Base-by-base conservation (phyloP, 2,329 filamentous ascomycete genomes). In the Epichloe festucae region DNA sequence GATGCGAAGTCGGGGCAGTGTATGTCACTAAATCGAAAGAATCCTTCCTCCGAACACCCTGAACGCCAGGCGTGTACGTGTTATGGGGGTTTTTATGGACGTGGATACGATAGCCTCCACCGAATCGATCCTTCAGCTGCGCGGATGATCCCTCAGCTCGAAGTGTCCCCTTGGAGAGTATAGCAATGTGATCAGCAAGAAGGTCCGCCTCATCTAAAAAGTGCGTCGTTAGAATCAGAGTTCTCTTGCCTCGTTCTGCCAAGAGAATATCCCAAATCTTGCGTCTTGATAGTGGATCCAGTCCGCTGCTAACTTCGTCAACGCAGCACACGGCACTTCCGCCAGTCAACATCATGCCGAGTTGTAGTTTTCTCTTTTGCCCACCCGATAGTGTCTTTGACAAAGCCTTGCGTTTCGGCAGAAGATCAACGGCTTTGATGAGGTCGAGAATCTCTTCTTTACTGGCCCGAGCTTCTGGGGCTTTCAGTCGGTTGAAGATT, bases 261-360 rank as follows among this genome's bases (percentile, higher is more conserved):
- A 95, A 73, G 21, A 96, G 73, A 54, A 96, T 96, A 58, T 95
- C 89, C 90, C 90, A 96, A 23, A 96, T 87, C 69, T 95, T 95
- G 31, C 89, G 74, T 51, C 91, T 77, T 19, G 86, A 90, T 1
- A 96, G 71, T 0, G 91, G 89, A 62, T 96, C 90, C 19, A 96
- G 75, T 14, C 90, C 91, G 54, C 85, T 89, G 40, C 85, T 90
- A 14, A 95, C 89, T 66, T 96, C 91, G 58, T 96, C 90, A 5
- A 96, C 82, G 60, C 89, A 93, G 68, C 90, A 95, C 0, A 96
- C 84, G 23, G 81, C 81, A 55, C 86, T 91, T 11, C 89, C 89
- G 55, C 91, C 90, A 3, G 88, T 94, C 59, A 96, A 82, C 89
- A 95, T 95, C 81, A 95, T 91, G 5, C 89, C 89, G 2, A 96